A percentile compares a stretch with the other conserved stretches of the same genome.
These are phyloP conservation scores for Amaranthus cruentus DNA, from an alignment of 148 eudicot species.

Conservation along the genomic window DNA sequence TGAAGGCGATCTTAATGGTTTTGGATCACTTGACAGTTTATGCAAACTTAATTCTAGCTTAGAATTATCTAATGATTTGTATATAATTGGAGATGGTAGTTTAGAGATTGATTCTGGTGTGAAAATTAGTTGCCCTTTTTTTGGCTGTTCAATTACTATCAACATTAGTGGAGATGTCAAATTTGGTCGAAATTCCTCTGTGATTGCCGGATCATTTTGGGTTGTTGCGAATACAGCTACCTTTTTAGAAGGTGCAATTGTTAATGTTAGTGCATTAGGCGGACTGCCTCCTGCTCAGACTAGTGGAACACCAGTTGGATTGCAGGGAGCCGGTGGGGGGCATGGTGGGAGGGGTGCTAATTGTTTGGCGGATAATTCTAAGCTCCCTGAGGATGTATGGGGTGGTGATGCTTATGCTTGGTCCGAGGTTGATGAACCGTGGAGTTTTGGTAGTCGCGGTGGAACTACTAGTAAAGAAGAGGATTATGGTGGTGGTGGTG, in stretches of 20 bases:
- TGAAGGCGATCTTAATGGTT: constrained; percentile 57
- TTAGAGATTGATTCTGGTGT: constrained; percentile 50
- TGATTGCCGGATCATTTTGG: constrained; percentile 51
- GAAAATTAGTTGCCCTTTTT: constrained; percentile 44
- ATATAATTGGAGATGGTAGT: constrained; percentile 61
- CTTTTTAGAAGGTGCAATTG: constrained; percentile 40
- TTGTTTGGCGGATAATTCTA: constrained; percentile 61
- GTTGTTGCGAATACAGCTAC: constrained; percentile 35
- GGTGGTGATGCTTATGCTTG: constrained; percentile 91
- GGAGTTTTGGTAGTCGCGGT: constrained; percentile 84
- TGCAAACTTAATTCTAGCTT: constrained; percentile 52
- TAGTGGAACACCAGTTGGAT: constrained; percentile 57
- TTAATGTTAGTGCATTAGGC: constrained; percentile 63
- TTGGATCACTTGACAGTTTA: constrained; percentile 56
- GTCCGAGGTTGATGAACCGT: constrained; percentile 60
- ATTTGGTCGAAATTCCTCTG: constrained; percentile 41
- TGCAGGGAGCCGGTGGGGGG: constrained; percentile 78
- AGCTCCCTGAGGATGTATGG: constrained; percentile 80
- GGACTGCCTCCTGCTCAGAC: constrained; percentile 53
- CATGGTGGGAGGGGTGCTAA: constrained; percentile 94
- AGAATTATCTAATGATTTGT: constrained; percentile 50
- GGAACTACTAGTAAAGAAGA: constrained; percentile 60
- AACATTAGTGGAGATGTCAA: constrained; percentile 49
- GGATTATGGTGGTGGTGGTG: constrained; percentile 86
- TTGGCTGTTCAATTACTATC: constrained; percentile 55